phyloP scores from a whole-genome alignment of 257 asterid species.

The Plantago major region DNA sequence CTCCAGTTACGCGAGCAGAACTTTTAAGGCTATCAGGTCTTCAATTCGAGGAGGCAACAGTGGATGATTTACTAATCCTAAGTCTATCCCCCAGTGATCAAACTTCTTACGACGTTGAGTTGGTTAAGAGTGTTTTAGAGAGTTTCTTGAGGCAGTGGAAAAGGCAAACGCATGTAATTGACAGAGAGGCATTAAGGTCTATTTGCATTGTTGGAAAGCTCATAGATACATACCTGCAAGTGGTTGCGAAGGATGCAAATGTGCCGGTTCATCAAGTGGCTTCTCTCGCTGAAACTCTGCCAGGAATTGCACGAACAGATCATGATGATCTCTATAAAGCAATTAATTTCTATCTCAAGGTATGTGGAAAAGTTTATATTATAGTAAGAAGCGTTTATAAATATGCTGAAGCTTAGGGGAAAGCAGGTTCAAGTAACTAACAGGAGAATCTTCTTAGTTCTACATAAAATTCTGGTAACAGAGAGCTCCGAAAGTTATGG shows the following conservation, averaged over 20 bases:
- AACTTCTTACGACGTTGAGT: slow-evolving; percentile 34
- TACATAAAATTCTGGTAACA: too few species aligned
- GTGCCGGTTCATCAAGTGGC: slow-evolving; percentile 40
- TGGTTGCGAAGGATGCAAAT: slow-evolving; percentile 45
- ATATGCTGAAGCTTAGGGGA: too few species aligned
- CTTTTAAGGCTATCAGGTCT: slow-evolving; percentile 49
- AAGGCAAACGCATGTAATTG: slow-evolving; percentile 32
- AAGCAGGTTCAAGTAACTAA: too few species aligned
- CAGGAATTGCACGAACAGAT: slow-evolving; percentile 52
- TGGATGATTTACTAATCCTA: slow-evolving; percentile 47
- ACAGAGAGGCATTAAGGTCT: slow-evolving; percentile 25
- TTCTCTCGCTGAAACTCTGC: slow-evolving; percentile 56
- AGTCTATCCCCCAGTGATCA: slow-evolving; percentile 18
- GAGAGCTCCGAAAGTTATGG: too few species aligned
- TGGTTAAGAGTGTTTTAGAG: slow-evolving; percentile 48
- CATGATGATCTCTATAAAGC: slow-evolving; percentile 72
- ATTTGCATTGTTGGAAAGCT: slow-evolving; percentile 44
- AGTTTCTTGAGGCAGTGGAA: slow-evolving; percentile 54
- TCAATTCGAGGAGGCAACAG: slow-evolving; percentile 57
- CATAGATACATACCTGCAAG: slow-evolving; percentile 56
- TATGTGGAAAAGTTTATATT: slow-evolving; percentile 4
- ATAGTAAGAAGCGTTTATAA: too few species aligned
- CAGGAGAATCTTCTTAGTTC: too few species aligned
- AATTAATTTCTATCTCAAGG: slow-evolving; percentile 61
- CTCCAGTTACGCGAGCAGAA: slow-evolving; percentile 52